Conservation (phyloP, 1,139 yeast genomes). For the Pichia cactophila region DNA sequence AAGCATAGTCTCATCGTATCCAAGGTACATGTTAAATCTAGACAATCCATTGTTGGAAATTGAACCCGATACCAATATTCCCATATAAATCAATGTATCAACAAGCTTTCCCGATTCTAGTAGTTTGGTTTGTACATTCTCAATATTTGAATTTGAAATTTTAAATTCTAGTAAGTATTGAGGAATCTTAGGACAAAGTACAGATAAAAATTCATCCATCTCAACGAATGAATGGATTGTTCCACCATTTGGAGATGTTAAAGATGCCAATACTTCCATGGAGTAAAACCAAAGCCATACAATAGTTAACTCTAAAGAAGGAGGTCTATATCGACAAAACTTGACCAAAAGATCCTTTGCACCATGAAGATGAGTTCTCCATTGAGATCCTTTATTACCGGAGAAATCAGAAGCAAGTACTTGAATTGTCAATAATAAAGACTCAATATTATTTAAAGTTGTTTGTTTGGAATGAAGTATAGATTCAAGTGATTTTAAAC, state of each 20-base stretch:
- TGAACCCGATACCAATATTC: slow-evolving; percentile 20
- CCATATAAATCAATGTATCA: slow-evolving; percentile 20
- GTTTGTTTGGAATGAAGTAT: slow-evolving; percentile 32
- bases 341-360: slow-evolving; percentile 54
- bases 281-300: slow-evolving; percentile 58
- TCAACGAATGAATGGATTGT: slow-evolving; percentile 45
- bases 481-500: slow-evolving; percentile 41
- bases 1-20: slow-evolving; percentile 42
- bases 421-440: slow-evolving; percentile 50
- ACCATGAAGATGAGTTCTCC: slow-evolving; percentile 61
- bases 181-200: slow-evolving; percentile 16
- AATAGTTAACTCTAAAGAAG: slow-evolving; percentile 34
- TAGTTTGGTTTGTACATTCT: slow-evolving; percentile 17
- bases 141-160: slow-evolving; percentile 1
- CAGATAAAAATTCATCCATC: slow-evolving; percentile 35
- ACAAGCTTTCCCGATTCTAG: slow-evolving; percentile 15
- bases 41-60: slow-evolving; percentile 16
- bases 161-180: slow-evolving; percentile 8
- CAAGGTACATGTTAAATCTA: slow-evolving; percentile 49
- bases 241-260: slow-evolving; percentile 50
- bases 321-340: slow-evolving; percentile 32
- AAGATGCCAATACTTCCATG: slow-evolving; percentile 52
- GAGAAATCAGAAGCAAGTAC: slow-evolving; percentile 54
- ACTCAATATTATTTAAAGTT: slow-evolving; percentile 47
- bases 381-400: slow-evolving; percentile 43